A percentile compares a stretch with the other conserved stretches of the same genome.
These are phyloP conservation scores for Halenospora varia DNA, from an alignment of 495 filamentous ascomycete species.

Conservation along the genomic window DNA sequence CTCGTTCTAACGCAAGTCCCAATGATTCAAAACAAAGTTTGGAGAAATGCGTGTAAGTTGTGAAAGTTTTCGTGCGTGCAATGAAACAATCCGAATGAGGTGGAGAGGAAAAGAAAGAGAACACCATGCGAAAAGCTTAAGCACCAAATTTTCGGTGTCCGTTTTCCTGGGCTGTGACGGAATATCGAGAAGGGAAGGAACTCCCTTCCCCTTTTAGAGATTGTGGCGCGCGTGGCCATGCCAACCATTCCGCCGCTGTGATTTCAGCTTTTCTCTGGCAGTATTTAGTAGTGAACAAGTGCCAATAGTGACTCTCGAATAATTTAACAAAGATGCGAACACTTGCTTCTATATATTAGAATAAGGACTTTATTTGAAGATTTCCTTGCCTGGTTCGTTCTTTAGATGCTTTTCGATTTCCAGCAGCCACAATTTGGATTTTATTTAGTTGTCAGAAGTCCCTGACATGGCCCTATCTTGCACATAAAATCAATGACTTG, in stretches of 20 bases:
- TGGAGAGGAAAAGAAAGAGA: slow-evolving; percentile 9
- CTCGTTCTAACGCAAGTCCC: slow-evolving; percentile 11
- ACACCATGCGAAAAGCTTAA: slow-evolving; percentile 1
- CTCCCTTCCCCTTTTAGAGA: slow-evolving; percentile 1
- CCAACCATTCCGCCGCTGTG: too few species aligned
- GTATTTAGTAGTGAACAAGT: background rate
- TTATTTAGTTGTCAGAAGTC: background rate
- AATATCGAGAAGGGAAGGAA: slow-evolving; percentile 3
- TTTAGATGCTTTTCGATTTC: background rate
- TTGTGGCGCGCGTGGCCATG: background rate
- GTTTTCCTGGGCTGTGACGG: background rate
- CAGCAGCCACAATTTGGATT: background rate
- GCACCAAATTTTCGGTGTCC: background rate
- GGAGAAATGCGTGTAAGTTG: background rate
- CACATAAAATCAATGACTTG: background rate
- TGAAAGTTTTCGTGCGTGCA: slow-evolving; percentile 13
- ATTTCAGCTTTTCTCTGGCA: background rate
- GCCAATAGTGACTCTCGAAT: slow-evolving; percentile 4
- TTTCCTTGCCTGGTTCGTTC: background rate
- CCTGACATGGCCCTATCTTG: background rate
- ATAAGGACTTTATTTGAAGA: background rate
- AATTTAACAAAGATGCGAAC: slow-evolving; percentile 1
- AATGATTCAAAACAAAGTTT: slow-evolving; percentile 2
- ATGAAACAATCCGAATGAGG: slow-evolving; percentile 10
- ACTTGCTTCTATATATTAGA: slow-evolving; percentile 4